Percentiles rank a stretch among this genome's conserved stretches.
Conservation (phyloP, 331 rosid genomes). For the Quercus lobata region DNA sequence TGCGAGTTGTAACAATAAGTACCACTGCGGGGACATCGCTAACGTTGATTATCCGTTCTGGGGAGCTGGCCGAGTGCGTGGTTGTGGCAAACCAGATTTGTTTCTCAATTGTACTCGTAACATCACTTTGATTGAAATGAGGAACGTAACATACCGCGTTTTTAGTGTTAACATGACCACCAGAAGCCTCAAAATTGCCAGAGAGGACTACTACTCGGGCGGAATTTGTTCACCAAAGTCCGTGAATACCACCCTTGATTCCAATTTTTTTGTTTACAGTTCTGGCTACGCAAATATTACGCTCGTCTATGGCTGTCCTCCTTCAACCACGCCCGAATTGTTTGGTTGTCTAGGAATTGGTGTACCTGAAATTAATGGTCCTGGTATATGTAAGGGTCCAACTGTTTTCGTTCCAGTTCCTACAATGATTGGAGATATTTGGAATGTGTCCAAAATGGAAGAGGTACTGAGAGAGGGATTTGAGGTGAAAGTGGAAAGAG, state of each 20-base stretch:
- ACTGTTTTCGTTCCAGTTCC: constrained; percentile 28
- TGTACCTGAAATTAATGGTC: no score
- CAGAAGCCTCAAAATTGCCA: constrained; percentile 28
- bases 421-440: rapidly evolving
- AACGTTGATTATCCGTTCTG: constrained; percentile 53
- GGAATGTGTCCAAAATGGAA: not conserved
- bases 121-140: constrained; percentile 25
- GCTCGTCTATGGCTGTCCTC: constrained; percentile 27
- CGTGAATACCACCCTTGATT: constrained; percentile 29
- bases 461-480: not conserved
- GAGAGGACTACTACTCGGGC: constrained; percentile 33
- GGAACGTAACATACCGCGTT: constrained; percentile 31
- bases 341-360: rapidly evolving
- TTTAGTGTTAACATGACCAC: not conserved
- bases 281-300: constrained; percentile 19
- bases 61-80: constrained; percentile 28
- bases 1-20: constrained; percentile 16
- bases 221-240: constrained; percentile 32
- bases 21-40: constrained; percentile 34
- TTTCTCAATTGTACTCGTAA: constrained; percentile 25
- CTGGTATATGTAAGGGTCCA: not conserved
- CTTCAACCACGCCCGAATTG: rapidly evolving
- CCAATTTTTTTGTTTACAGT: constrained; percentile 18
- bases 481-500: constrained; percentile 34
- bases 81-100: constrained; percentile 55